Conservation (phyloP, 2,329 filamentous ascomycete species). For the Mycogone perniciosa region DNA sequence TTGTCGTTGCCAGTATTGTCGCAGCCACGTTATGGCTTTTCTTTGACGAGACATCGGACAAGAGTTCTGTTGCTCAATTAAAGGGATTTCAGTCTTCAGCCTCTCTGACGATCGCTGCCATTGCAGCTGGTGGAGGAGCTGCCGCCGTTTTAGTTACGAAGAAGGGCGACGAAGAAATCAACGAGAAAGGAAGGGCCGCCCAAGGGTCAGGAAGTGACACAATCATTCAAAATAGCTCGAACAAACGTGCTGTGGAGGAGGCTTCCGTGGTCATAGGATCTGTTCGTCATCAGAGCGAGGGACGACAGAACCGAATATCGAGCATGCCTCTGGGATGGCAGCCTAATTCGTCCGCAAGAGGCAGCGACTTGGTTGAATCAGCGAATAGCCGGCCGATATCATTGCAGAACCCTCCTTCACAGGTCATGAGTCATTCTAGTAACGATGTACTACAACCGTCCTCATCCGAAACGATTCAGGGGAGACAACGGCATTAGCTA, state of each 20-base stretch:
- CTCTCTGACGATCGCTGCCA: conserved; percentile 15
- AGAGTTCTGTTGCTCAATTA: conserved; percentile 27
- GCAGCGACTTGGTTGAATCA: conserved; percentile 14
- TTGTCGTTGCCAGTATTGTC: conserved; percentile 49
- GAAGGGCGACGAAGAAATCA: conserved; percentile 9
- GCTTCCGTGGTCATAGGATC: conserved; percentile 16
- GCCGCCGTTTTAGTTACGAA: conserved; percentile 18
- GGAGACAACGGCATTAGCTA: neutral
- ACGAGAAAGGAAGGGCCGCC: conserved; percentile 19
- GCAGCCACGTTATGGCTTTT: conserved; percentile 46
- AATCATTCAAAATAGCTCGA: conserved; percentile 18
- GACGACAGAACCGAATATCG: conserved; percentile 23
- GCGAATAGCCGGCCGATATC: neutral
- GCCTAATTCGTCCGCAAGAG: conserved; percentile 25
- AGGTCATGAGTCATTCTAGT: neutral
- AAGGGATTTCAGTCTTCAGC: conserved; percentile 20
- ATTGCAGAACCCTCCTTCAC: neutral
- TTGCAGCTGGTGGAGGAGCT: conserved; percentile 19
- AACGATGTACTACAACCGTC: neutral
- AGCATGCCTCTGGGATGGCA: conserved; percentile 35
- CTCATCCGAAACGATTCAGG: neutral
- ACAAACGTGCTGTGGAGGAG: conserved; percentile 14
- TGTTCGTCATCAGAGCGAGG: conserved; percentile 16
- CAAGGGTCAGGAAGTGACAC: conserved; percentile 14
- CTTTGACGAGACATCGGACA: conserved; percentile 39